Conservation (phyloP, 176 grass and related monocot genomes). For the Bromus sterilis region DNA sequence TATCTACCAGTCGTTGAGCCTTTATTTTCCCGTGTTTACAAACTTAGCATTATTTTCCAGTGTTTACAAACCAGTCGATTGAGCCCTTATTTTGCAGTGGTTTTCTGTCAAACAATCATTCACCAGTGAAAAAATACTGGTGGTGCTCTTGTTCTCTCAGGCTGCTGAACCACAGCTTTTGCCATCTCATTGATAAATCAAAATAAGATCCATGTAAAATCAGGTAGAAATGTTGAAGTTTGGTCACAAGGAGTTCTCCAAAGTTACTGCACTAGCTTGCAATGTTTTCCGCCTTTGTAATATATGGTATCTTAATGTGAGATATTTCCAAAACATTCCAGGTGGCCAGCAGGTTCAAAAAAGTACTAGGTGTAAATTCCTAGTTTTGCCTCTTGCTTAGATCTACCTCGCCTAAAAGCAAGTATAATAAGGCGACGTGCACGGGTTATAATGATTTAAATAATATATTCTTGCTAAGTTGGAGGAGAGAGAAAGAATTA, state of each 20-base stretch:
- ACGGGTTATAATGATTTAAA: too few relatives aligned
- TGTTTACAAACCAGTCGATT: neutral
- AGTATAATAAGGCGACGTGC: too few relatives aligned
- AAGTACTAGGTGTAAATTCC: neutral
- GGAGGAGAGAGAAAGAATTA: too few relatives aligned
- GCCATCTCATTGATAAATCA: neutral
- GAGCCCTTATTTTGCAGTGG: neutral
- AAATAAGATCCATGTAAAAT: neutral
- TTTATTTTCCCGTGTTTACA: neutral
- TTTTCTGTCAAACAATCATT: neutral
- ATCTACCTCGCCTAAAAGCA: too few relatives aligned
- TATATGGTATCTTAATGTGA: neutral
- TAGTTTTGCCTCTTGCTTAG: neutral
- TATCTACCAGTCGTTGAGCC: neutral
- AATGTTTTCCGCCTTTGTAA: neutral
- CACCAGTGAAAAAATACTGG: neutral
- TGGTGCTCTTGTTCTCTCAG: neutral
- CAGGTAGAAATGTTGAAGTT: neutral
- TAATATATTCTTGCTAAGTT: too few relatives aligned
- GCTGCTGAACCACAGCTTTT: neutral
- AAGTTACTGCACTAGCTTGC: neutral
- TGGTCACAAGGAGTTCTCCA: neutral
- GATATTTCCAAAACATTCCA: neutral
- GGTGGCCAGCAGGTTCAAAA: neutral
- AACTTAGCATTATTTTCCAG: neutral